These are phyloP conservation scores for Malassezia restricta DNA, from an alignment of 1,284 basidiomycete species.

Conservation along the genomic window DNA sequence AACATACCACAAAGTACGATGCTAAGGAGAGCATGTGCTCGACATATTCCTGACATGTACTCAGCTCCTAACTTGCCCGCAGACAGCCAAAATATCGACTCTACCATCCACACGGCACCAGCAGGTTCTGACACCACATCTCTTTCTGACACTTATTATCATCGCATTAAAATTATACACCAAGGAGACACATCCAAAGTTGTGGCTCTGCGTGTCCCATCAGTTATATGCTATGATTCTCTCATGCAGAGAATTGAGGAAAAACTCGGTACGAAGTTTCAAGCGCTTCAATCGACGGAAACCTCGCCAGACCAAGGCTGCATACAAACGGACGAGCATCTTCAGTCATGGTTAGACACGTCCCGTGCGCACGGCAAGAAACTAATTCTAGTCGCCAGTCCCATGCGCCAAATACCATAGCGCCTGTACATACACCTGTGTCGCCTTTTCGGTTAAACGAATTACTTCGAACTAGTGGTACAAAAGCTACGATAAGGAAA, in stretches of 20 bases:
- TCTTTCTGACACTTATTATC: conserved; percentile 42
- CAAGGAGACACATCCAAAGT: conserved; percentile 70
- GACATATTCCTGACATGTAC: too few relatives aligned
- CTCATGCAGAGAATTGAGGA: conserved; percentile 81
- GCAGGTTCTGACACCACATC: neutral
- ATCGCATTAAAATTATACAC: conserved; percentile 93
- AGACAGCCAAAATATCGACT: neutral
- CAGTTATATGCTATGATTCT: conserved; percentile 70
- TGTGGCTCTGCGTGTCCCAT: conserved; percentile 92
- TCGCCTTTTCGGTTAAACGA: too few relatives aligned
- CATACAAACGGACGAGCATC: neutral
- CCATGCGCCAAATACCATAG: too few relatives aligned
- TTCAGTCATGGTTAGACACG: conserved; percentile 1
- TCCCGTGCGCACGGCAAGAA: conserved; percentile 2
- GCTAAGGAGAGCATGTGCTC: too few relatives aligned
- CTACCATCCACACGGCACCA: neutral
- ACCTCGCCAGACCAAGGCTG: neutral
- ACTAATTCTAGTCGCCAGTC: conserved; percentile 3
- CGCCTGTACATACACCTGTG: too few relatives aligned
- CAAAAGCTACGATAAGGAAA: too few relatives aligned
- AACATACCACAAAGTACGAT: too few relatives aligned
- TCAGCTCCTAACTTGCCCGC: too few relatives aligned
- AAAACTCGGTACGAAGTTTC: conserved; percentile 65
- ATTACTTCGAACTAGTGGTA: too few relatives aligned
- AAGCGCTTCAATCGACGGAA: conserved; percentile 50